A percentile compares a stretch with the other conserved stretches of the same genome.
These are phyloP conservation scores for Ophiosphaerella herpotricha DNA, from an alignment of 2,329 filamentous ascomycete species.

Conservation along the genomic window DNA sequence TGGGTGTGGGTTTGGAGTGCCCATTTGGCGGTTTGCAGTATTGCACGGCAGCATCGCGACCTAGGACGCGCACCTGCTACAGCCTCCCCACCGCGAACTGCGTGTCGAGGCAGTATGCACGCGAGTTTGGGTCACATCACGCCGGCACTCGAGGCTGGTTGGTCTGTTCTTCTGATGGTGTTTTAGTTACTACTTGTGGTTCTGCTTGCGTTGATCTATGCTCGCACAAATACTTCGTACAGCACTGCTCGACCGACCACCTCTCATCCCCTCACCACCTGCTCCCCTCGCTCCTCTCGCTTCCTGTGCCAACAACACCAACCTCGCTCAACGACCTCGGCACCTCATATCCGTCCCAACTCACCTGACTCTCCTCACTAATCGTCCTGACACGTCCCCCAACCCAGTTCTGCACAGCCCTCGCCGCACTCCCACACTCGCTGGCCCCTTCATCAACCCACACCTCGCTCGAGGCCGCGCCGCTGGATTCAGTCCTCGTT, in stretches of 20 bases:
- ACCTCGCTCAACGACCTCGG: slow-evolving; percentile 24
- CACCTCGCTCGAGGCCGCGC: no score
- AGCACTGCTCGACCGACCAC: no score
- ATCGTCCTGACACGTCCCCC: background rate
- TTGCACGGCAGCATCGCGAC: slow-evolving; percentile 7
- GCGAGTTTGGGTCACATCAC: slow-evolving; percentile 15
- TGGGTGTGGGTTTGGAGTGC: slow-evolving; percentile 3
- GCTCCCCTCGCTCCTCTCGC: slow-evolving; percentile 9
- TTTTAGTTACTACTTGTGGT: background rate
- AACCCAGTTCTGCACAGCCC: slow-evolving; percentile 1
- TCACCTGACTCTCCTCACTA: slow-evolving; percentile 4
- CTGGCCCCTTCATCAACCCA: no score
- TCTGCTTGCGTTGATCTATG: background rate
- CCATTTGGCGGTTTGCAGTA: slow-evolving; percentile 5
- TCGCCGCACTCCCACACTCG: background rate
- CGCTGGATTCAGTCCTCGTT: no score
- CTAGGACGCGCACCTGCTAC: slow-evolving; percentile 29
- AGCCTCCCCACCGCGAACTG: slow-evolving; percentile 7
- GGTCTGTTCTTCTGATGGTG: background rate
- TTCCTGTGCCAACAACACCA: slow-evolving; percentile 16
- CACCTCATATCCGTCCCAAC: slow-evolving; percentile 28
- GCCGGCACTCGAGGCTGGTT: slow-evolving; percentile 6
- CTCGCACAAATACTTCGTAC: background rate
- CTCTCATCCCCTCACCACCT: background rate
- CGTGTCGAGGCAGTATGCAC: slow-evolving; percentile 35